phyloP scores from a whole-genome alignment of 192 early-diverging fungal genomes.

The Podila horticola region DNA sequence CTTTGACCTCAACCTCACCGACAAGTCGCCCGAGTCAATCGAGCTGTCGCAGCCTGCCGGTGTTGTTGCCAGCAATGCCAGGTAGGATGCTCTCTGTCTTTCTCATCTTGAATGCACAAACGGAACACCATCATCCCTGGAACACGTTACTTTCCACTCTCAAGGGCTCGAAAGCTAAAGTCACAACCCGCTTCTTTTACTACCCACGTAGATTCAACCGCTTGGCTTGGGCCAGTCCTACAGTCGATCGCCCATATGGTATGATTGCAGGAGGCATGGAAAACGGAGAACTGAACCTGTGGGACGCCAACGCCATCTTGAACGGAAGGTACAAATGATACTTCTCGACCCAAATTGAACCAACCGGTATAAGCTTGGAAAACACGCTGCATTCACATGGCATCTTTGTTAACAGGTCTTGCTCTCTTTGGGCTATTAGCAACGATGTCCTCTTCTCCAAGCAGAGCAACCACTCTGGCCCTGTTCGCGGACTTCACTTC shows the following conservation, averaged over 20 bases:
- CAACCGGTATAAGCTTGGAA: not conserved
- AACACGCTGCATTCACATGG: not conserved
- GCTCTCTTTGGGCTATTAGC: constrained; percentile 25
- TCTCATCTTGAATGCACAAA: not conserved
- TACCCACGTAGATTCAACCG: constrained; percentile 80
- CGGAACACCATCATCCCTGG: not conserved
- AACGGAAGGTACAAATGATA: constrained; percentile 57
- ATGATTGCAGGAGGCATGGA: constrained; percentile 95
- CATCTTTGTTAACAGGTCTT: not conserved
- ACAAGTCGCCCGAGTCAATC: constrained; percentile 44
- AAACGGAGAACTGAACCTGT: constrained; percentile 91
- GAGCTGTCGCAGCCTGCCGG: constrained; percentile 62
- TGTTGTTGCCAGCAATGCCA: constrained; percentile 63
- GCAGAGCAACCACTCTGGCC: constrained; percentile 83
- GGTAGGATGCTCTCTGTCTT: constrained; percentile 60
- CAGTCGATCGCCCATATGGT: constrained; percentile 66
- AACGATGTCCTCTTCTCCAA: constrained; percentile 71
- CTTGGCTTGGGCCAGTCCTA: constrained; percentile 80
- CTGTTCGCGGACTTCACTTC: constrained; percentile 93
- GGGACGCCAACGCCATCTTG: constrained; percentile 83
- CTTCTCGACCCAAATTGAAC: not conserved
- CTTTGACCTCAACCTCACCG: constrained; percentile 73
- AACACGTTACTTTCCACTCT: not conserved
- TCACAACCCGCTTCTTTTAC: not conserved
- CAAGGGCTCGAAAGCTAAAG: not conserved